Conservation (phyloP, 2,329 filamentous ascomycete species). For the Nemania diffusa region DNA sequence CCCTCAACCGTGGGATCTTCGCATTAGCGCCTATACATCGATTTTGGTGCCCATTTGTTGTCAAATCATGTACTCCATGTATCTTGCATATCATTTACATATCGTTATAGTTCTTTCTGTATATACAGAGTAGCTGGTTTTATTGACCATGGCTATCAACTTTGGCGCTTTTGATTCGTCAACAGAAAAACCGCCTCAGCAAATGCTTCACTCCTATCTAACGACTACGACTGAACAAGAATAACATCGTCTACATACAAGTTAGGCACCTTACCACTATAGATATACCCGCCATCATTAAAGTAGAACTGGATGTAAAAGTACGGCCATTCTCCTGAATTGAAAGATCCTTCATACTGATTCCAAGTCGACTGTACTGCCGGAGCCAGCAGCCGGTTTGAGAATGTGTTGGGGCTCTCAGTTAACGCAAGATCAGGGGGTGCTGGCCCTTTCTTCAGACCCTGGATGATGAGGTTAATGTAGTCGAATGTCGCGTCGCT, state of each 20-base stretch:
- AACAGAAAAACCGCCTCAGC: too few relatives aligned
- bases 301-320: conserved; percentile 32
- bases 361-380: conserved; percentile 25
- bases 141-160: too few relatives aligned
- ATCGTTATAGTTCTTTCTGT: too few relatives aligned
- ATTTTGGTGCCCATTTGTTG: too few relatives aligned
- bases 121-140: too few relatives aligned
- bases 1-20: too few relatives aligned
- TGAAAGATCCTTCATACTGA: conserved; percentile 26
- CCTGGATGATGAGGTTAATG: conserved; percentile 27
- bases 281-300: conserved; percentile 26
- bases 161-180: too few relatives aligned
- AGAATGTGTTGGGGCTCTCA: conserved; percentile 27
- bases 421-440: conserved; percentile 19
- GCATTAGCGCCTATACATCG: too few relatives aligned
- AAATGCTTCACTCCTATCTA: too few relatives aligned
- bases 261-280: conserved; percentile 24
- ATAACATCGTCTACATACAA: conserved; percentile 30
- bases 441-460: conserved; percentile 24
- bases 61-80: too few relatives aligned
- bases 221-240: conserved; percentile 19
- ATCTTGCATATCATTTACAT: too few relatives aligned
- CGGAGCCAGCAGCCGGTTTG: conserved; percentile 17
- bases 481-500: conserved; percentile 24
- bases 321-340: conserved; percentile 31